These are phyloP conservation scores for Cladosporium sp. DNA, from an alignment of 2,329 filamentous ascomycete species.

Conservation along the genomic window DNA sequence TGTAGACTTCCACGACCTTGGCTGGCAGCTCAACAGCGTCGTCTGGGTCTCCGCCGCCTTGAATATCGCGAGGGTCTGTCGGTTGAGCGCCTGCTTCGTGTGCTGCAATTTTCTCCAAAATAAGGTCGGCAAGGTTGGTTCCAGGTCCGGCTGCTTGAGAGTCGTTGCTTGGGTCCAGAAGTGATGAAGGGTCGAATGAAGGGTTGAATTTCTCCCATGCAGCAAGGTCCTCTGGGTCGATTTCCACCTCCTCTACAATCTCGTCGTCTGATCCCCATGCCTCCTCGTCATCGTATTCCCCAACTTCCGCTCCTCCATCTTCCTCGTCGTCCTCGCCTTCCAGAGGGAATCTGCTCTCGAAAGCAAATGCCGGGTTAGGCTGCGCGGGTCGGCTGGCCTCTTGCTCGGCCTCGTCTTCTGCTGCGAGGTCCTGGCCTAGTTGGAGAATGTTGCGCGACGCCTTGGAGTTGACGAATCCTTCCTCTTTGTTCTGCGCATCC, in stretches of 20 bases:
- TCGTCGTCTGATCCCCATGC: constrained; percentile 73
- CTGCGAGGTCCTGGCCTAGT: constrained; percentile 81
- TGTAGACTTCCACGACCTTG: constrained; percentile 91
- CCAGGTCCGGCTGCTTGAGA: constrained; percentile 33
- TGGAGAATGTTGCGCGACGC: constrained; percentile 83
- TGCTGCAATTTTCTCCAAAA: constrained; percentile 87
- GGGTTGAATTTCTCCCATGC: constrained; percentile 89
- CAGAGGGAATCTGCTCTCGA: constrained; percentile 67
- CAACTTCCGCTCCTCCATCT: constrained; percentile 52
- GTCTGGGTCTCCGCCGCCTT: constrained; percentile 56
- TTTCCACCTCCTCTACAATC: constrained; percentile 62
- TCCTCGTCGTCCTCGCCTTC: constrained; percentile 30
- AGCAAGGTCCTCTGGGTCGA: constrained; percentile 84
- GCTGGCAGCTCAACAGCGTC: constrained; percentile 82
- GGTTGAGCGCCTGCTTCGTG: constrained; percentile 66
- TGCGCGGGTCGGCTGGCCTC: constrained; percentile 39
- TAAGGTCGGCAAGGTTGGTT: constrained; percentile 86
- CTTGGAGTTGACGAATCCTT: constrained; percentile 79
- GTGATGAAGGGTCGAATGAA: constrained; percentile 62
- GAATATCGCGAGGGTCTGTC: constrained; percentile 40
- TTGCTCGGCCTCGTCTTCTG: constrained; percentile 66
- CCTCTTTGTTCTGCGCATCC: constrained; percentile 51
- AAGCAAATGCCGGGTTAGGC: constrained; percentile 66
- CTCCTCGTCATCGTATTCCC: constrained; percentile 49
- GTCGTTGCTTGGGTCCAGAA: constrained; percentile 57